Evolutionary conservation across 305 asterid genomes (phyloP).

Genomic region (Fraxinus angustifolia): DNA sequence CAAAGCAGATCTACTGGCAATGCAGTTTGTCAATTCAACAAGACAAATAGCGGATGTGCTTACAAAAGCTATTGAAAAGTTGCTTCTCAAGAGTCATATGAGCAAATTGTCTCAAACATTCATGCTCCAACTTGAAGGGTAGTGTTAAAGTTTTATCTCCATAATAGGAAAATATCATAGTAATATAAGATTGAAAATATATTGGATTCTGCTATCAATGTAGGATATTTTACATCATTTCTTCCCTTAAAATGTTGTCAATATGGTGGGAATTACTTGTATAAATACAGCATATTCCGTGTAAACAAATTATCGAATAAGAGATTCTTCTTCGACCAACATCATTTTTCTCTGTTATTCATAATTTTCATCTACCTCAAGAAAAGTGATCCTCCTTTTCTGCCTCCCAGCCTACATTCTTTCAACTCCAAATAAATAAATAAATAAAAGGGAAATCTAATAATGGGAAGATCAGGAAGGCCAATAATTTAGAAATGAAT

Average conservation of each 20-base stretch:
- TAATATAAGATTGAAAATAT: too few relatives aligned
- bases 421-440: background rate
- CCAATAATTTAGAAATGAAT: background rate
- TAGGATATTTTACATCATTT: too few relatives aligned
- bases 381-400: background rate
- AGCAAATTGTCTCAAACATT: too few relatives aligned
- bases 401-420: background rate
- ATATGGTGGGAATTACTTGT: too few relatives aligned
- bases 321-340: background rate
- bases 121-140: too few relatives aligned
- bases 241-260: too few relatives aligned
- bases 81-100: too few relatives aligned
- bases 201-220: too few relatives aligned
- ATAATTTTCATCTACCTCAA: background rate
- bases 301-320: background rate
- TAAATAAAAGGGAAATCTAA: background rate
- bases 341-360: too few relatives aligned
- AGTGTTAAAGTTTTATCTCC: too few relatives aligned
- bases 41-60: background rate
- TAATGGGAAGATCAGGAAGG: background rate
- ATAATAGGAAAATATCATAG: too few relatives aligned
- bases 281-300: background rate
- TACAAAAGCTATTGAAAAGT: background rate
- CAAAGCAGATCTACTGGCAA: background rate
- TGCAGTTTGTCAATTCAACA: background rate